Evolutionary conservation across 1,139 yeast genomes (phyloP).

Genomic region (Scheffersomyces stambukii): DNA sequence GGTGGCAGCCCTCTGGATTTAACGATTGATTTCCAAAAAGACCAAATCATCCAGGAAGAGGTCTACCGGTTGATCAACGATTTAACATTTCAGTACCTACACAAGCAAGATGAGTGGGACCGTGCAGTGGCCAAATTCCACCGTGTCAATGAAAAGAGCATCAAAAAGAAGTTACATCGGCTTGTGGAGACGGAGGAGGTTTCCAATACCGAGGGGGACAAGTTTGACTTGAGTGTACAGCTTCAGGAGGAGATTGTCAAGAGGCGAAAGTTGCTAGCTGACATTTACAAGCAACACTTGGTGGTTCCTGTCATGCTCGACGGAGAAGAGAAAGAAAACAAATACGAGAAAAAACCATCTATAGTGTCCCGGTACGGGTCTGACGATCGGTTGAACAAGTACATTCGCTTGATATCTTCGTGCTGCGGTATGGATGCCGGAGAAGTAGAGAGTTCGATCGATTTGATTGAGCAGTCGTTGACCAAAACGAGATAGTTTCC

Average conservation of each 20-base stretch:
- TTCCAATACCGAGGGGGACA: conserved; percentile 1
- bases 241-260: conserved; percentile 18
- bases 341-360: conserved; percentile 8
- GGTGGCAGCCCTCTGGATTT: conserved; percentile 11
- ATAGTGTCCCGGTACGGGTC: conserved; percentile 25
- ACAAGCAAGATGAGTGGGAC: conserved; percentile 28
- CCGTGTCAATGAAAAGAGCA: not conserved
- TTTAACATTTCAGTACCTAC: conserved; percentile 34
- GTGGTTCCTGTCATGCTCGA: conserved; percentile 17
- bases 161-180: conserved; percentile 1
- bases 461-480: conserved; percentile 39
- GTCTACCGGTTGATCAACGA: conserved; percentile 38
- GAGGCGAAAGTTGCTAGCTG: conserved; percentile 14
- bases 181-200: conserved; percentile 3
- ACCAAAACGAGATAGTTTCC: conserved; percentile 6
- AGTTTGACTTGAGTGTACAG: conserved; percentile 4
- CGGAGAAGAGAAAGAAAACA: conserved; percentile 12
- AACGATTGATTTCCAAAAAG: conserved; percentile 21
- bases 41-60: conserved; percentile 41
- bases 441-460: conserved; percentile 41
- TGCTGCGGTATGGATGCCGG: conserved; percentile 43
- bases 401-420: conserved; percentile 38
- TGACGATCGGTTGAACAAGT: conserved; percentile 37
- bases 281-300: conserved; percentile 19
- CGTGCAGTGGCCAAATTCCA: conserved; percentile 12